Conservation (phyloP, 1,284 basidiomycete genomes). For the Cryptococcus sp. region DNA sequence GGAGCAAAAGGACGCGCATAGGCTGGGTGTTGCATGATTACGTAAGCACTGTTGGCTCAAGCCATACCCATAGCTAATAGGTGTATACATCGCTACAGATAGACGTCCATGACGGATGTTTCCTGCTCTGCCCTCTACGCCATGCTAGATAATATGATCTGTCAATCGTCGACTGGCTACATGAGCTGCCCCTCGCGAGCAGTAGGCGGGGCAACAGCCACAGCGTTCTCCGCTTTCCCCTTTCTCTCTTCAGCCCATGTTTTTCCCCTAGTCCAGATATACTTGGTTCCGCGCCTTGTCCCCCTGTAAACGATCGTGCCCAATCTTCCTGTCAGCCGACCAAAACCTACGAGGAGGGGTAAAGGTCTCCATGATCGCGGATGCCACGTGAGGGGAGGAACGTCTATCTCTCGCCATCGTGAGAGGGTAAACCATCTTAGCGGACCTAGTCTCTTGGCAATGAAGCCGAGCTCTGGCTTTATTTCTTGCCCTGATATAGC, state of each 20-base stretch:
- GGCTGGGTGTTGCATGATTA: too few species aligned
- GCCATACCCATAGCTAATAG: too few species aligned
- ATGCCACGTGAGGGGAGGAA: conserved; percentile 23
- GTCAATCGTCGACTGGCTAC: too few species aligned
- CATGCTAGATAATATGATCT: too few species aligned
- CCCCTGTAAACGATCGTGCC: not conserved
- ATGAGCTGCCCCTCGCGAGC: too few species aligned
- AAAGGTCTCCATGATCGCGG: conserved; percentile 28
- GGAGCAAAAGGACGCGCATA: too few species aligned
- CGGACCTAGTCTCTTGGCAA: not conserved
- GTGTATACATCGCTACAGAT: too few species aligned
- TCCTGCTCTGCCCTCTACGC: too few species aligned
- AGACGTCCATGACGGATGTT: too few species aligned
- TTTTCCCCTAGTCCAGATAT: conserved; percentile 3
- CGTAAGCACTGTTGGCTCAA: too few species aligned
- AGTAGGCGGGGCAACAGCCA: not conserved
- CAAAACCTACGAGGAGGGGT: conserved; percentile 11
- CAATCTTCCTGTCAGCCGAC: not conserved
- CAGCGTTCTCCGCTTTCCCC: not conserved
- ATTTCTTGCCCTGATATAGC: not conserved
- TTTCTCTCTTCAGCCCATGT: conserved; percentile 2
- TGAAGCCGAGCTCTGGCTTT: not conserved
- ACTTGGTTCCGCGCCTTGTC: conserved; percentile 2
- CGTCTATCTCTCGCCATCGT: conserved; percentile 18
- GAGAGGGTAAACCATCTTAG: conserved; percentile 13